Conservation (phyloP, 257 asterid species). For the Salvia rosmarinus region DNA sequence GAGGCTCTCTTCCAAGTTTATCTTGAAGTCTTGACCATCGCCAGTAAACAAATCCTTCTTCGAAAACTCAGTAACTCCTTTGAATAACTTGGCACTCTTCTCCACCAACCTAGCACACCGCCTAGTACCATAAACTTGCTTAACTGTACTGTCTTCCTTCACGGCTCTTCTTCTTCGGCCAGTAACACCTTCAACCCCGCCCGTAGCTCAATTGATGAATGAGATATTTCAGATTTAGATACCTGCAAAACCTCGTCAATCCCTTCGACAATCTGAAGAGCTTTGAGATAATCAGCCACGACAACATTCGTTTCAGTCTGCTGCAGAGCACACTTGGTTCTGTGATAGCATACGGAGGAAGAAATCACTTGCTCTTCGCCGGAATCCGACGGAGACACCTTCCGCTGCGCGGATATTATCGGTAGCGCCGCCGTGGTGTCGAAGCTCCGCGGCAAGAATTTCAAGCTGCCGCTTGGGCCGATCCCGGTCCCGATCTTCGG, state of each 20-base stretch:
- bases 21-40: conserved; percentile 38
- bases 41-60: conserved; percentile 39
- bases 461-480: conserved; percentile 89
- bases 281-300: conserved; percentile 63
- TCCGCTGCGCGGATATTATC: no score
- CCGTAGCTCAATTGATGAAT: conserved; percentile 60
- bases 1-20: conserved; percentile 21
- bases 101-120: conserved; percentile 67
- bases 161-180: conserved; percentile 49
- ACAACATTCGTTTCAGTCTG: conserved; percentile 71
- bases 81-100: conserved; percentile 37
- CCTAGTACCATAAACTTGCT: conserved; percentile 48
- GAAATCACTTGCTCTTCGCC: no score
- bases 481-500: conserved; percentile 85
- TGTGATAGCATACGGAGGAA: no score
- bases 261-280: conserved; percentile 76
- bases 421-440: conserved; percentile 64
- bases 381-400: no score
- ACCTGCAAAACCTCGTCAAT: conserved; percentile 55
- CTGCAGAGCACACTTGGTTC: no score
- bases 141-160: conserved; percentile 44
- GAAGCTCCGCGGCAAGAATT: conserved; percentile 64
- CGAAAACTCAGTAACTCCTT: conserved; percentile 21
- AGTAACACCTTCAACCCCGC: conserved; percentile 45
- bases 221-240: conserved; percentile 46